Percentiles rank a stretch among this genome's conserved stretches.
Evolutionary conservation across 2,329 filamentous ascomycete species (phyloP).

Genomic region (Nothomitra cinnamomea): DNA sequence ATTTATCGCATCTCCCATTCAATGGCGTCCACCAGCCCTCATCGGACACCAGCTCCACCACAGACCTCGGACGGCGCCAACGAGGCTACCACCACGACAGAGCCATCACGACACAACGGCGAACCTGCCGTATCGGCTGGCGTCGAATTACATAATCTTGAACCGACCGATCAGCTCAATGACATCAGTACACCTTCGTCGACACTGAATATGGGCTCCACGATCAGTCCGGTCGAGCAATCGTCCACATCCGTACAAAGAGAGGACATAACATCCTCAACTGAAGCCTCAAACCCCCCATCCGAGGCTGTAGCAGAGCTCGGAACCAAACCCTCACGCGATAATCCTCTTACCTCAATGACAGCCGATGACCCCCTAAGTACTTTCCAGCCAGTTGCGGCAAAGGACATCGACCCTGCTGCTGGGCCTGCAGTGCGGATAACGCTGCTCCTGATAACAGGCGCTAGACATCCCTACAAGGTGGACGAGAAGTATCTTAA

Average conservation of each 20-base stretch:
- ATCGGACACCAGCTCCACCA: background rate
- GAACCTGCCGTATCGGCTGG: background rate
- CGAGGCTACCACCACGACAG: background rate
- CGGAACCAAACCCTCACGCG: background rate
- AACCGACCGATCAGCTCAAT: background rate
- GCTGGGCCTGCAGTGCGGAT: conserved; percentile 30
- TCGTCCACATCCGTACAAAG: background rate
- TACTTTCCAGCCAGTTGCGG: background rate
- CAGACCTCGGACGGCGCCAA: background rate
- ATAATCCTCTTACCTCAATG: background rate
- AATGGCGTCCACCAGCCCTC: background rate
- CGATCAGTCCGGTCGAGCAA: background rate
- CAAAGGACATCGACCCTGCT: background rate
- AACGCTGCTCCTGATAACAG: conserved; percentile 65
- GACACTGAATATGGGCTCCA: background rate
- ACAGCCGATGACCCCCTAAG: background rate
- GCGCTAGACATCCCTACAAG: conserved; percentile 74
- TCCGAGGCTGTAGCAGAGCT: background rate
- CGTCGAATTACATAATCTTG: conserved; percentile 1
- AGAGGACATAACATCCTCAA: background rate
- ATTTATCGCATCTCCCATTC: no score
- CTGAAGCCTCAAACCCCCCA: background rate
- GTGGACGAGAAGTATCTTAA: conserved; percentile 74
- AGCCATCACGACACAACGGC: background rate
- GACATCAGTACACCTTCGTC: background rate